Conservation (phyloP, 1,139 yeast genomes). For the Blastobotrys raffinosifermentans region DNA sequence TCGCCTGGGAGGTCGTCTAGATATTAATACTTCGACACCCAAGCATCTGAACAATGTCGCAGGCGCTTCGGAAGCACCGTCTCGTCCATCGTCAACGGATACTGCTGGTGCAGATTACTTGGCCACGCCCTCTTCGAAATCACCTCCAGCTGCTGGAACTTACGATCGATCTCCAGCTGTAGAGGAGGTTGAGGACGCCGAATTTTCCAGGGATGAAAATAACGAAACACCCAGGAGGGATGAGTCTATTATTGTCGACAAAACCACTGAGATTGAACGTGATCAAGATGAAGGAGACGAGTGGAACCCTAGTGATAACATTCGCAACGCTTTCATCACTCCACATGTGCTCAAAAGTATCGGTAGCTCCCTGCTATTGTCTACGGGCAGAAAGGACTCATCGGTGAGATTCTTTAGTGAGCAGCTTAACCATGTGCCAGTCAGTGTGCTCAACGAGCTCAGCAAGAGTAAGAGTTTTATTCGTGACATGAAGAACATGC, state of each 20-base stretch:
- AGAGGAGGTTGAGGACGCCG: slow-evolving; percentile 1
- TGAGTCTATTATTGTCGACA: not conserved
- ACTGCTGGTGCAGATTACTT: no score
- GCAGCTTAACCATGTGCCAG: not conserved
- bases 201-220: not conserved
- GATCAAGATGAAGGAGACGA: not conserved
- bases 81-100: no score
- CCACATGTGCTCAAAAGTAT: not conserved
- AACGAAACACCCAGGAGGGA: not conserved
- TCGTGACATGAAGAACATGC: slow-evolving; percentile 25
- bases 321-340: slow-evolving; percentile 8
- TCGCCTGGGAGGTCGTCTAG: no score
- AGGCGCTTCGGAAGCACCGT: no score
- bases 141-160: no score
- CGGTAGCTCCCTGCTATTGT: not conserved
- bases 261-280: slow-evolving; percentile 3
- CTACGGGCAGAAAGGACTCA: not conserved
- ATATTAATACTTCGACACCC: slow-evolving; percentile 5
- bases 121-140: no score
- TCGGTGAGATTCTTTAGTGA: not conserved
- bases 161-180: not conserved
- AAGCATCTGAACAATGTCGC: no score
- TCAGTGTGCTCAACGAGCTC: not conserved
- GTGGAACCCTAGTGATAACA: slow-evolving; percentile 5
- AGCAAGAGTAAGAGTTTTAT: not conserved